Conservation (phyloP, 192 early-diverging fungal species). For the Coemansia umbellata region DNA sequence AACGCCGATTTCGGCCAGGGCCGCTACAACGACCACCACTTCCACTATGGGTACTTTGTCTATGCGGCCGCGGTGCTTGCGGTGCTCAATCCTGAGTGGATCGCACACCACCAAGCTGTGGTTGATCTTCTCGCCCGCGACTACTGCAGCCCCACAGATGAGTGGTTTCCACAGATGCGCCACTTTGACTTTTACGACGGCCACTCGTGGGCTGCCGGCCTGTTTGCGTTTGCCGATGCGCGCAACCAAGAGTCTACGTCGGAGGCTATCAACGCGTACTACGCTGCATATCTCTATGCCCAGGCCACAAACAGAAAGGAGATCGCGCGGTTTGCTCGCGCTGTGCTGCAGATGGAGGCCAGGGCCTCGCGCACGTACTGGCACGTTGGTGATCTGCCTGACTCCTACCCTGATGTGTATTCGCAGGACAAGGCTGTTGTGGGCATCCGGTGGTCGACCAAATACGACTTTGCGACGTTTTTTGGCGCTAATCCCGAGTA, state of each 20-base stretch:
- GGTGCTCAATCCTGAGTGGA: constrained; percentile 39
- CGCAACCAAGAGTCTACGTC: constrained; percentile 56
- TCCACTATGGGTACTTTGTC: constrained; percentile 57
- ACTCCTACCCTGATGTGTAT: constrained; percentile 37
- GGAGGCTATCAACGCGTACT: constrained; percentile 55
- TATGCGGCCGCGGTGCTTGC: constrained; percentile 48
- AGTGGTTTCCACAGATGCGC: constrained; percentile 52
- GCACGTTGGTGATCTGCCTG: constrained; percentile 37
- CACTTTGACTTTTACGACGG: constrained; percentile 59
- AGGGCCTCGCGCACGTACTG: constrained; percentile 47
- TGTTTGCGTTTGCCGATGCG: constrained; percentile 48
- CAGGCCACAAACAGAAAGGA: constrained; percentile 17
- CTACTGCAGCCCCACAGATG: constrained; percentile 37
- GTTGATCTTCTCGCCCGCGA: constrained; percentile 44
- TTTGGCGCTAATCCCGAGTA: constrained; percentile 47
- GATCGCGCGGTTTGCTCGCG: constrained; percentile 24
- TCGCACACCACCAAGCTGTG: constrained; percentile 4
- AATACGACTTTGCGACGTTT: constrained; percentile 42
- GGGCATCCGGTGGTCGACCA: constrained; percentile 53
- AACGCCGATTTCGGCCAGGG: constrained; percentile 53
- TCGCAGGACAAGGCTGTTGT: constrained; percentile 30
- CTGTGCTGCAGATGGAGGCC: constrained; percentile 47
- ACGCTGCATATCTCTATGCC: constrained; percentile 47
- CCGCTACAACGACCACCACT: constrained; percentile 57
- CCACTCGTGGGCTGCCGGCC: constrained; percentile 57